Conservation (phyloP, 768 basidiomycete genomes). For the Dioszegia crocea region DNA sequence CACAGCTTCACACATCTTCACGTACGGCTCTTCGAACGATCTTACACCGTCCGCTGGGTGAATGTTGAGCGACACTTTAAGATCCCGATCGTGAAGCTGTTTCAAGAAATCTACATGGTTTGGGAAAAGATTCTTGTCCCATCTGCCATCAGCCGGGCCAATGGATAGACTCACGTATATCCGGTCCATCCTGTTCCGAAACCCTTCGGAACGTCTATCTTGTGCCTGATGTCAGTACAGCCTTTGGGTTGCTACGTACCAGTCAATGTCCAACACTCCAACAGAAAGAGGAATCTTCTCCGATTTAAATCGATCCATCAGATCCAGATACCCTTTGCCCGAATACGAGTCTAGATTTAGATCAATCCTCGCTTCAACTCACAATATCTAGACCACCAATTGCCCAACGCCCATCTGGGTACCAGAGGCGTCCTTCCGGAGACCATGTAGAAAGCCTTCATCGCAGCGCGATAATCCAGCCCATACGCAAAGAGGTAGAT, state of each 20-base stretch:
- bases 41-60: constrained; percentile 33
- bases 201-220: constrained; percentile 12
- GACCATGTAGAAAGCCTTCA: constrained; percentile 20
- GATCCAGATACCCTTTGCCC: constrained; percentile 17
- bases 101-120: constrained; percentile 28
- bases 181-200: constrained; percentile 31
- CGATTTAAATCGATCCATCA: constrained; percentile 32
- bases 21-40: constrained; percentile 26
- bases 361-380: background rate
- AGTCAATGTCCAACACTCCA: constrained; percentile 32
- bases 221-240: background rate
- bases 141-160: constrained; percentile 3
- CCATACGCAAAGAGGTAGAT: constrained; percentile 32
- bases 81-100: constrained; percentile 20
- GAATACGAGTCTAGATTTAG: constrained; percentile 15
- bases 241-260: constrained; percentile 1
- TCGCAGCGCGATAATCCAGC: constrained; percentile 20
- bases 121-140: constrained; percentile 30
- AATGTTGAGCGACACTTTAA: constrained; percentile 25
- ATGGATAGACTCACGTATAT: constrained; percentile 18
- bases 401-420: constrained; percentile 29
- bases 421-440: constrained; percentile 17
- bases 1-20: constrained; percentile 24
- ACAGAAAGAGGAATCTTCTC: constrained; percentile 26
- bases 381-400: constrained; percentile 36